Conservation (phyloP, 768 basidiomycete species). For the Tricholoma terreum region DNA sequence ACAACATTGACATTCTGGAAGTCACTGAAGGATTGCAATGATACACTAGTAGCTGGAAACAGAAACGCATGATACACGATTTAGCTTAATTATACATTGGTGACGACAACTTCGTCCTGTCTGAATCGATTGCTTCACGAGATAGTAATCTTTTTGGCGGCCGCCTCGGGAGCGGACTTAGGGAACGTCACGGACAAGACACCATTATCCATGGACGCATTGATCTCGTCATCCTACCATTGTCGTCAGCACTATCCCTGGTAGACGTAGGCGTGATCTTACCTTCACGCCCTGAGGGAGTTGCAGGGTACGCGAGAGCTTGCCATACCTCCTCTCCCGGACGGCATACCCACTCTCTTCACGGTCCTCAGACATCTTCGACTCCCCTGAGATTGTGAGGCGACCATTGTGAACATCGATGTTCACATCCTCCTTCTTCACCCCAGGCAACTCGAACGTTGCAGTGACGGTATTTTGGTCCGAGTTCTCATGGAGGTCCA, state of each 20-base stretch:
- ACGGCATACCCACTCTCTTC: constrained; percentile 36
- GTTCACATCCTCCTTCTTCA: constrained; percentile 43
- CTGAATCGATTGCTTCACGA: neutral
- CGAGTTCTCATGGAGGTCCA: constrained; percentile 44
- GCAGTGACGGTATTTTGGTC: constrained; percentile 41
- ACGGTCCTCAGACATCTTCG: constrained; percentile 22
- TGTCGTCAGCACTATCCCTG: neutral
- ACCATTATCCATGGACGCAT: constrained; percentile 9
- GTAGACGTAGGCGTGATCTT: neutral
- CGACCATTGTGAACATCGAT: constrained; percentile 44
- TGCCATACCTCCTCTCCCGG: constrained; percentile 45
- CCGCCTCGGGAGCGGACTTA: constrained; percentile 3
- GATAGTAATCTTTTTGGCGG: constrained; percentile 1
- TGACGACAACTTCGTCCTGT: no score
- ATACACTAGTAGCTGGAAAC: no score
- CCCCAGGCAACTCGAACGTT: constrained; percentile 53
- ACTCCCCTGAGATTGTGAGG: constrained; percentile 45
- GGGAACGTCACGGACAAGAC: constrained; percentile 10
- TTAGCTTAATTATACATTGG: no score
- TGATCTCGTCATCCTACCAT: constrained; percentile 11
- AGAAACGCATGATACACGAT: no score
- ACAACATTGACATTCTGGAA: no score
- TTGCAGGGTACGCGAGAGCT: constrained; percentile 43
- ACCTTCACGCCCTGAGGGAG: constrained; percentile 49
- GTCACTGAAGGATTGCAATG: no score